A percentile compares a stretch with the other conserved stretches of the same genome.
Conservation (phyloP, 2,329 filamentous ascomycete species). For the Calycina herbarum region DNA sequence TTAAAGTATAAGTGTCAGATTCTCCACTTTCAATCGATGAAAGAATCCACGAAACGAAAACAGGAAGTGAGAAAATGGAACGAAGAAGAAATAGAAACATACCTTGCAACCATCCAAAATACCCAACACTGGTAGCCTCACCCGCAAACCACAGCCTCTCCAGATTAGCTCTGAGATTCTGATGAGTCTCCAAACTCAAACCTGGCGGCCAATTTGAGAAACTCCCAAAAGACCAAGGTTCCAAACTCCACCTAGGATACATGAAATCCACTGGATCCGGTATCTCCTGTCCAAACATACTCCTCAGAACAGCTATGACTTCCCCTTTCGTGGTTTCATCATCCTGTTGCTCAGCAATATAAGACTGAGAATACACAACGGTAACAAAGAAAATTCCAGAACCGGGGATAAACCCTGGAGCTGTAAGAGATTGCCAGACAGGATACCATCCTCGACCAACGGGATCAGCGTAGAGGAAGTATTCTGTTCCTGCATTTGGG, state of each 20-base stretch:
- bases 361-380: conserved; percentile 56
- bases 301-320: conserved; percentile 27
- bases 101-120: conserved; percentile 66
- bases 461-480: conserved; percentile 29
- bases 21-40: neutral
- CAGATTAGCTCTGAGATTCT: conserved; percentile 67
- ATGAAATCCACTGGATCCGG: conserved; percentile 53
- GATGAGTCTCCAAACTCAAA: conserved; percentile 63
- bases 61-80: neutral
- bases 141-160: conserved; percentile 64
- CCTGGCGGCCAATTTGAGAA: conserved; percentile 69
- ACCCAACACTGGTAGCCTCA: conserved; percentile 61
- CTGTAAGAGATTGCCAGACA: conserved; percentile 63
- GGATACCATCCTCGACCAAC: conserved; percentile 46
- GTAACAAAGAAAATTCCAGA: conserved; percentile 68
- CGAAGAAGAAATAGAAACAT: neutral
- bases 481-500: conserved; percentile 51
- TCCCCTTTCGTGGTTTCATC: conserved; percentile 51
- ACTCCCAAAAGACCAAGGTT: conserved; percentile 54
- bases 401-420: conserved; percentile 56
- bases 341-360: conserved; percentile 58
- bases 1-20: neutral
- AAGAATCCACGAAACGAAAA: too few species aligned
- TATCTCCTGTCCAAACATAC: conserved; percentile 51
- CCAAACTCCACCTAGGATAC: conserved; percentile 52